These are phyloP conservation scores for Phytophthora agathidicida DNA, from an alignment of 352 stramenopile species.

Conservation along the genomic window DNA sequence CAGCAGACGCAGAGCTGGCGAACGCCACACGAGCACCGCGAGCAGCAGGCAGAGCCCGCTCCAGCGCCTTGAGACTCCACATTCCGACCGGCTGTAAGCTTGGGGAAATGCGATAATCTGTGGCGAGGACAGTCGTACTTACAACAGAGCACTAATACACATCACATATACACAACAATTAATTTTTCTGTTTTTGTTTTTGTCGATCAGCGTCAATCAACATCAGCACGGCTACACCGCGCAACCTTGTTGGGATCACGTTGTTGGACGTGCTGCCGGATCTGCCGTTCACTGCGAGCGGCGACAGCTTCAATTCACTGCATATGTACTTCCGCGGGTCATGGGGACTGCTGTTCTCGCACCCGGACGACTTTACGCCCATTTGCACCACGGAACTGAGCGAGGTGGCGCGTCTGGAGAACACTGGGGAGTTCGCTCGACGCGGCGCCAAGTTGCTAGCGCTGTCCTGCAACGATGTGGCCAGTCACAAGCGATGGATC, in stretches of 20 bases:
- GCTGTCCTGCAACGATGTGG: conserved; percentile 79
- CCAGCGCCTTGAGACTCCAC: conserved; percentile 68
- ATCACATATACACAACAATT: neutral
- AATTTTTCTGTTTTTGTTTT: no score
- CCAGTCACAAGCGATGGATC: conserved; percentile 81
- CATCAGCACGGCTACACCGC: neutral
- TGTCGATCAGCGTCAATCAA: neutral
- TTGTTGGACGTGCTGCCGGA: conserved; percentile 67
- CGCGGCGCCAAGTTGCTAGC: conserved; percentile 85
- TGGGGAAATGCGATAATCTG: conserved; percentile 16
- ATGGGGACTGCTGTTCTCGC: conserved; percentile 83
- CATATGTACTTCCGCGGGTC: conserved; percentile 68
- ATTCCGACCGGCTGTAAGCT: conserved; percentile 27
- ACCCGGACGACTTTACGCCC: conserved; percentile 93
- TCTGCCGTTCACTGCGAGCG: conserved; percentile 61
- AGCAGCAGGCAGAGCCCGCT: conserved; percentile 48
- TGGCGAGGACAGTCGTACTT: conserved; percentile 26
- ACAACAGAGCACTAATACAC: neutral
- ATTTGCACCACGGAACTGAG: conserved; percentile 95
- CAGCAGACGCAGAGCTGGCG: conserved; percentile 62
- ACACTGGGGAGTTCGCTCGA: conserved; percentile 74
- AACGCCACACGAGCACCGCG: conserved; percentile 29
- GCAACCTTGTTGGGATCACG: conserved; percentile 56
- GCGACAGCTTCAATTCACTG: conserved; percentile 55
- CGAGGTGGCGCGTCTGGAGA: conserved; percentile 82